Percentiles rank a stretch among this genome's conserved stretches.
Evolutionary conservation across 108 stramenopile species (phyloP).

Genomic region (Cyclostephanos invisitatus): DNA sequence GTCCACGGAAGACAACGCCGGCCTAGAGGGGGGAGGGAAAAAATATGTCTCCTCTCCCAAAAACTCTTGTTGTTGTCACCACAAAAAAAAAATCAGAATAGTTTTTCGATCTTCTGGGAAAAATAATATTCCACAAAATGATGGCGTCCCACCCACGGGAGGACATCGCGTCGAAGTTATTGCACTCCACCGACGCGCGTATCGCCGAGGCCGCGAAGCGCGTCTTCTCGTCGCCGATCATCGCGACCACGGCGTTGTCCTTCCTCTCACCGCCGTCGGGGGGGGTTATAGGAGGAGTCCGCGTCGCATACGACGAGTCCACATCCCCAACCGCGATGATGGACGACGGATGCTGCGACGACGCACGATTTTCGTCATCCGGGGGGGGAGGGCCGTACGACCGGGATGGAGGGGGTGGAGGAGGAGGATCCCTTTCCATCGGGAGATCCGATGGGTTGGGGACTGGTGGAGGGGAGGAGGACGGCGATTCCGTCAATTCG

Average conservation of each 20-base stretch:
- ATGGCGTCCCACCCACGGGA: constrained; percentile 11
- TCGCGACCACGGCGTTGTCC: neutral
- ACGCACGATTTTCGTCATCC: no score
- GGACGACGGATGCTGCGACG: no score
- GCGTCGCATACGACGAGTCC: neutral
- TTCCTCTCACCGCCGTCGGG: neutral
- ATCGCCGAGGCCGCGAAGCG: constrained; percentile 54
- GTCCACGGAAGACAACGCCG: no score
- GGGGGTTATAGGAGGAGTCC: neutral
- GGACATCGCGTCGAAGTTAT: constrained; percentile 42
- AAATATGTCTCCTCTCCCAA: no score
- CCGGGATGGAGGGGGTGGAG: no score
- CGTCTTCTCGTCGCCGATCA: constrained; percentile 28
- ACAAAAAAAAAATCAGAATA: no score
- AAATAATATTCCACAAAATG: neutral
- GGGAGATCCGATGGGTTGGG: no score
- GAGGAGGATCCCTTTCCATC: no score
- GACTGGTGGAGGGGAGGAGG: constrained; percentile 1
- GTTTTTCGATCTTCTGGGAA: no score
- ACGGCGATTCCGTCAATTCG: constrained; percentile 1
- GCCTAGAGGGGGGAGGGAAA: no score
- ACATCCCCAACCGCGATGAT: neutral
- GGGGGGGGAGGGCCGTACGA: no score
- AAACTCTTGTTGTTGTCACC: no score
- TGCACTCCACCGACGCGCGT: constrained; percentile 43